Conservation (phyloP, 345 rosid genomes). For the Microcos paniculata region DNA sequence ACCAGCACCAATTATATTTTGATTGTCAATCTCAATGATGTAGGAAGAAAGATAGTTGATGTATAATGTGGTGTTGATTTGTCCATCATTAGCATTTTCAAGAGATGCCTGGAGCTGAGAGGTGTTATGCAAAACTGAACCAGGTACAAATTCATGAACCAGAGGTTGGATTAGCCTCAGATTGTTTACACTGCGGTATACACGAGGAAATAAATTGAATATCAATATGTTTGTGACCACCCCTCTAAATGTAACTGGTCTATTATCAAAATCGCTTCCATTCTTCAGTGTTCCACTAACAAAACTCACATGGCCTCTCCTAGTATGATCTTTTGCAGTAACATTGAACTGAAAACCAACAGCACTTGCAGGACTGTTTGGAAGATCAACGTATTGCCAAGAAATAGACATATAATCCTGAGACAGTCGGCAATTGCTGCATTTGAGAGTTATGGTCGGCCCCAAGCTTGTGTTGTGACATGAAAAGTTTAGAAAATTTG, state of each 20-base stretch:
- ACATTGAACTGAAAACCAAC: constrained; percentile 87
- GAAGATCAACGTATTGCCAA: constrained; percentile 87
- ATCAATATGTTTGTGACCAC: constrained; percentile 56
- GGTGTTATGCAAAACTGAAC: constrained; percentile 56
- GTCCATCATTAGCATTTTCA: constrained; percentile 57
- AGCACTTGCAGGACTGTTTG: constrained; percentile 76
- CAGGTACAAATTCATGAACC: constrained; percentile 84
- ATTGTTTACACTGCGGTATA: constrained; percentile 64
- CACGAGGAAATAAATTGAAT: constrained; percentile 79
- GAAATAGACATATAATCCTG: constrained; percentile 68
- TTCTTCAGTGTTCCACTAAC: constrained; percentile 75
- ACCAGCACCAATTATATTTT: constrained; percentile 83
- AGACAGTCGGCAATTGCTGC: constrained; percentile 53
- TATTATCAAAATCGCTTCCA: constrained; percentile 56
- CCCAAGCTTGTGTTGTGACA: constrained; percentile 75
- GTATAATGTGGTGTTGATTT: constrained; percentile 74
- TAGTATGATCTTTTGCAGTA: constrained; percentile 47
- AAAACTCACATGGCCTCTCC: constrained; percentile 60
- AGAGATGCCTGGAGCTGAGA: constrained; percentile 73
- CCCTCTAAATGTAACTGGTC: constrained; percentile 87
- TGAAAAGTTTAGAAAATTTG: constrained; percentile 50
- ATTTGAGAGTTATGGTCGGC: constrained; percentile 73
- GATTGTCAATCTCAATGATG: constrained; percentile 71
- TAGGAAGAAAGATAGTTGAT: constrained; percentile 82
- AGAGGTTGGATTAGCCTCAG: constrained; percentile 86